Evolutionary conservation across 169 alveolate genomes (phyloP), one percentile per base, ranked within the genome.

Genomic region (Eimeria tenella): DNA sequence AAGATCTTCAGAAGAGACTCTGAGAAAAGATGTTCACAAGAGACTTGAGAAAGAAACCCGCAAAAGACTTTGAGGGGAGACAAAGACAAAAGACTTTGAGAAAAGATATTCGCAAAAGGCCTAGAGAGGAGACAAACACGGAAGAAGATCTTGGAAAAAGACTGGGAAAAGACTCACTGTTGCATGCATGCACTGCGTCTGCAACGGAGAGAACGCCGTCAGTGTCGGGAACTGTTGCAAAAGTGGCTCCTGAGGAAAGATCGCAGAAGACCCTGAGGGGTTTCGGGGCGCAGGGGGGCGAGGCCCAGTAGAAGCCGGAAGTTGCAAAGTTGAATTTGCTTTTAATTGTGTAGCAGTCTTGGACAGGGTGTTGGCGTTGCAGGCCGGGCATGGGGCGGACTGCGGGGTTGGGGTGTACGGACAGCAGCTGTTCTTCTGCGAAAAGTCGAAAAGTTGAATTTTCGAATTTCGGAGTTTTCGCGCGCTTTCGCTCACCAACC

Each of bases 231-330:
- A 96, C n/a, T 23, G 92, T 4, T 10, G 25, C 97, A 90, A 97
- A 98, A 15, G 98, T 96, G 25, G 97, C 96, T 49, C 98, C 98
- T 4, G 96, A 94, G 65, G 96, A 94, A 96, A 97, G 95, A 81
- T 98, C 99, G 90, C 99, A 98, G 96, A 95, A 98, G 21, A 96
- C 99, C 82, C 99, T 86, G 56, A 98, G 73, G 52, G 96, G 96
- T 65, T 96, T 95, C 25, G 95, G 96, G 11, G 98, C 93, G 58
- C 99, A 98, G 56, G 96, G 89, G 25, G 98, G 98, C 56, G 91
- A 70, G 50, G 97, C 96, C 93, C 96, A 96, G 94, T 98, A 98
- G 94, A 97, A 98, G 50, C 99, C 99, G 21, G 98, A 97, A 52
- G 98, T 96, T 0, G 97, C 96, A 42, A 93, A 96, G 73, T 97